Evolutionary conservation across 2,329 filamentous ascomycete species (phyloP), one percentile per base, ranked within the genome.

Genomic region (Westerdykella aurantiaca): DNA sequence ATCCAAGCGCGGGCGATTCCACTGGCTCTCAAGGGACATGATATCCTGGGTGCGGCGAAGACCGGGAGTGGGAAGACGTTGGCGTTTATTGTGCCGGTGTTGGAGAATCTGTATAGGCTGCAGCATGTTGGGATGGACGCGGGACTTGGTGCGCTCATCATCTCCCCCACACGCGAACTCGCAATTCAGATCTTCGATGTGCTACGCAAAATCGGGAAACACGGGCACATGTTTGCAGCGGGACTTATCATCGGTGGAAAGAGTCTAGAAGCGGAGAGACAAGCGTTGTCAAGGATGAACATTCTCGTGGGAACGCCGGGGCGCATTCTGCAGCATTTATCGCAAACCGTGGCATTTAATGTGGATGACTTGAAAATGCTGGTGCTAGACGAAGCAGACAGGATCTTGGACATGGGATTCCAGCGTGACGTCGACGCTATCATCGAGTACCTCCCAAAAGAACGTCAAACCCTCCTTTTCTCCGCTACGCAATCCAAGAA

Each of bases 391-490:
- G 93, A 98, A 68, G 93, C 93, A 2, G 93, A 98, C 67, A 81
- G 93, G 33, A 96, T 96, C 60, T 82, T 98, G 78, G 93, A 98
- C 61, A 93, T 97, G 88, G 93, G 93, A 5, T 98, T 98, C 66
- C 85, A 95, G 67, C 75, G 77, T 5, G 88, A 88, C 1, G 83
- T 98, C 3, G 93, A 98, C 68, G 93, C 93, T 0, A 86, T 98
- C 40, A 72, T 98, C 22, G 89, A 95, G 49, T 94, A 97, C 63
- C 74, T 98, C 1, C 93, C 93, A 1, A 83, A 81, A 56, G 74
- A 84, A 22, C 78, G 93, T 49, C 93, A 98, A 69, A 98, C 93
- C 0, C 76, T 98, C 62, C 80, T 98, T 9, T 98, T 97, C 73
- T 94, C 87, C 61, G 93, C 93, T 0, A 98, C 93, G 0, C 93